Percentiles rank a stretch among this genome's conserved stretches.
Evolutionary conservation across 768 basidiomycete genomes (phyloP).

Genomic region (Dendrothele bispora): DNA sequence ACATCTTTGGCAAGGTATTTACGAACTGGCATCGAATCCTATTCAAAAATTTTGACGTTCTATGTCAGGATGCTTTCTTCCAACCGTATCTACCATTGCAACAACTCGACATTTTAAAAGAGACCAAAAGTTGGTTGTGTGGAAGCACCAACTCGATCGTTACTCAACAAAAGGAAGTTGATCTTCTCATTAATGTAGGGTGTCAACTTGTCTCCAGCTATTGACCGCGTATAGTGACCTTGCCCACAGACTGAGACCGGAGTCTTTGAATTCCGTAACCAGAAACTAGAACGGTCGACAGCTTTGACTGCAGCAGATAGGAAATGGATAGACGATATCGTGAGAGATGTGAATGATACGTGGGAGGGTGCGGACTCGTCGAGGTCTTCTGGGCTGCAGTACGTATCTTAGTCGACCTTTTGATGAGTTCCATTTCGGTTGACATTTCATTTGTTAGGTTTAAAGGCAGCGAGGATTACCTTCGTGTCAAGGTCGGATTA

Average conservation of each 20-base stretch:
- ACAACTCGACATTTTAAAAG: constrained; percentile 85
- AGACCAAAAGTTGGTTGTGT: constrained; percentile 83
- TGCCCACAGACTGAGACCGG: constrained; percentile 78
- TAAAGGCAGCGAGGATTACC: constrained; percentile 94
- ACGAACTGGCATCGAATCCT: no score
- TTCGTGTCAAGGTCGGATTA: constrained; percentile 80
- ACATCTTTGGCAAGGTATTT: constrained; percentile 85
- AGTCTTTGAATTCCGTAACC: constrained; percentile 83
- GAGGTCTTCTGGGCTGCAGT: constrained; percentile 63
- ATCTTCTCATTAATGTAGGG: constrained; percentile 86
- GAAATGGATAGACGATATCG: constrained; percentile 97
- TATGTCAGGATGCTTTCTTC: constrained; percentile 82
- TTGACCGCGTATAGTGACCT: background rate
- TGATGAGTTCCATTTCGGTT: constrained; percentile 1
- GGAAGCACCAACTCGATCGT: constrained; percentile 97
- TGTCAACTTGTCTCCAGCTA: constrained; percentile 2
- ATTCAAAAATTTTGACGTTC: no score
- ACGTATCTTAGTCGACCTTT: constrained; percentile 24
- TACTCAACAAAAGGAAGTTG: constrained; percentile 89
- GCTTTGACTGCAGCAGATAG: constrained; percentile 89
- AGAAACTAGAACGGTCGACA: constrained; percentile 73
- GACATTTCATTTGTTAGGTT: constrained; percentile 53
- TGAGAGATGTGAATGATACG: constrained; percentile 80
- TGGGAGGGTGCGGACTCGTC: constrained; percentile 70
- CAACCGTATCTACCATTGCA: constrained; percentile 97